Evolutionary conservation across 495 filamentous ascomycete genomes (phyloP).

Genomic region (Platismatia glauca): DNA sequence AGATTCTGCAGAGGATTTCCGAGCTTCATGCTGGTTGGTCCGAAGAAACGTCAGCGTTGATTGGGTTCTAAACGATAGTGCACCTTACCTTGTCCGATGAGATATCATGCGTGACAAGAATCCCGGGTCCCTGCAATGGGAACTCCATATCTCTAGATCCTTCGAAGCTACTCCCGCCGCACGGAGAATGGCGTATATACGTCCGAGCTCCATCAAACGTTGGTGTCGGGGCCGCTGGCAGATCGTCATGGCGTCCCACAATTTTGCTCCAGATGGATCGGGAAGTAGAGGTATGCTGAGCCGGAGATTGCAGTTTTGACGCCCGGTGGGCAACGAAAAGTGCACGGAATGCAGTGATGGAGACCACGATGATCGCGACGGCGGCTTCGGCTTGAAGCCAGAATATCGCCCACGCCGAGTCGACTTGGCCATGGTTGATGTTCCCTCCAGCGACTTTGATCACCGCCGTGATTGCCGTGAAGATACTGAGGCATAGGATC

Average conservation of each 20-base stretch:
- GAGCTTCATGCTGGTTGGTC: conserved; percentile 2
- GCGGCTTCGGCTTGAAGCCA: conserved; percentile 23
- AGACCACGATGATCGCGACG: conserved; percentile 18
- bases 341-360: conserved; percentile 17
- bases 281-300: not conserved
- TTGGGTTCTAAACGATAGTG: not conserved
- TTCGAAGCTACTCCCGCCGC: not conserved
- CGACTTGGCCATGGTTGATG: conserved; percentile 12
- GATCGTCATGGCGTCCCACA: not conserved
- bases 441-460: conserved; percentile 17
- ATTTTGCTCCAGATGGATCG: conserved; percentile 1
- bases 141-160: not conserved
- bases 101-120: conserved; percentile 5
- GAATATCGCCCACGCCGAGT: conserved; percentile 20
- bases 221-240: conserved; percentile 1
- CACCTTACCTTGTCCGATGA: not conserved
- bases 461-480: conserved; percentile 21
- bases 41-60: not conserved
- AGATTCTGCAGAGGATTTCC: conserved; percentile 5
- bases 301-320: conserved; percentile 11
- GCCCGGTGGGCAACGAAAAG: conserved; percentile 15
- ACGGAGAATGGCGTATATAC: conserved; percentile 1
- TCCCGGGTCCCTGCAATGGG: not conserved
- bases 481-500: conserved; percentile 22
- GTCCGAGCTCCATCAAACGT: not conserved